These are phyloP conservation scores for Calonectria henricotiae DNA, from an alignment of 2,329 filamentous ascomycete species.

Conservation along the genomic window DNA sequence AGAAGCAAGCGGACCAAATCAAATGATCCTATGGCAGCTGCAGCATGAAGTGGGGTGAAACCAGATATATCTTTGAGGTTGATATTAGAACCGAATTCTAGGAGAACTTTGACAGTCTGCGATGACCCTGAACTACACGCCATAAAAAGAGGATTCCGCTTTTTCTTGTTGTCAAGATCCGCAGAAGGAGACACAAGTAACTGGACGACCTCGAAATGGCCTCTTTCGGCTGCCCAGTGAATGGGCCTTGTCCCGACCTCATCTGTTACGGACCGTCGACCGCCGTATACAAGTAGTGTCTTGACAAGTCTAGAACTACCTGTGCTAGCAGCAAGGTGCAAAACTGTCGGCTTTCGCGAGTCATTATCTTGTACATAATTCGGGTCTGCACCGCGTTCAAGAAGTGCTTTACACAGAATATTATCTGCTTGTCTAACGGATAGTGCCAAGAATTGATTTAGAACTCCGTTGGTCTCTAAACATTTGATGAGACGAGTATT, in stretches of 20 bases:
- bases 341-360: neutral
- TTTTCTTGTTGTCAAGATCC: neutral
- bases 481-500: neutral
- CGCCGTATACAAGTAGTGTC: neutral
- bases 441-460: neutral
- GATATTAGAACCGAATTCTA: neutral
- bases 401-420: neutral
- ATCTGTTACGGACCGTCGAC: too few species aligned
- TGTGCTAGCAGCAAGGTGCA: neutral
- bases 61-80: neutral
- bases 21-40: neutral
- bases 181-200: neutral
- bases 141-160: neutral
- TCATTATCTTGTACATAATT: neutral
- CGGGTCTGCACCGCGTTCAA: neutral
- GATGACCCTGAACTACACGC: neutral
- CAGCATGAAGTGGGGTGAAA: neutral
- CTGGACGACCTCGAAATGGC: neutral
- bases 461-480: neutral
- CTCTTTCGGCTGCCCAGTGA: neutral
- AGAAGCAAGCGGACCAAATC: neutral
- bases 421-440: neutral
- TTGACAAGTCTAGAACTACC: neutral
- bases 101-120: neutral
- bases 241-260: too few species aligned